Evolutionary conservation across 108 stramenopile species (phyloP), one percentile per base, ranked within the genome.

Genomic region (Nitzschia sp.): DNA sequence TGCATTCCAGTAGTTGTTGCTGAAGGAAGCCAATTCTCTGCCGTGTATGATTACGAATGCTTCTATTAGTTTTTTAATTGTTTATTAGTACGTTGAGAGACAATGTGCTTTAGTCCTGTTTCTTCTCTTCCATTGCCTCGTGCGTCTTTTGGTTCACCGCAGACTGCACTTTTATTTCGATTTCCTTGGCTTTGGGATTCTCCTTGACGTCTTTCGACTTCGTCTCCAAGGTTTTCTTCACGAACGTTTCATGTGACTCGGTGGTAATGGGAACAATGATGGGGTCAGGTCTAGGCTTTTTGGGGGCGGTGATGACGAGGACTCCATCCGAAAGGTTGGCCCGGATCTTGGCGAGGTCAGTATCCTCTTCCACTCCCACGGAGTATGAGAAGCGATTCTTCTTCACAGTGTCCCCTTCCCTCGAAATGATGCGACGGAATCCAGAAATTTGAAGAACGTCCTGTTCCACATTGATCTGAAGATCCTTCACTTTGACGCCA

Each of bases 271-370:
- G 55, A 4, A 56, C n/a, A 11, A n/a, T 29, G n/a, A 25, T 4
- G 11, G 55, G 55, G 5, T 9, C 27, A 3, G 55, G 55, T 15
- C 29, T 32, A 3, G 55, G 66, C 58, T 66, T 66, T 23, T 58
- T 59, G 31, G 77, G 77, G 28, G 77, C 77, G 30, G 58, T 59
- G 1, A 78, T 28, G 17, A 35, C 54, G 36, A 78, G 53, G 55
- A 78, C 77, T 15, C 77, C 77, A 58, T 72, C 66, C 32, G 64
- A 69, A 3, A 78, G 54, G 30, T 69, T 54, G 9, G 77, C 77
- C 2, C 21, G n/a, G 11, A 78, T n/a, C 45, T 72, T 72, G 55
- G 66, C 56, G 22, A 72, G 33, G 41, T 78, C 66, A 8, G 72
- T 57, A 27, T 47, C 36, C 1, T 65, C 50, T 33, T 69, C 74